phyloP scores from a whole-genome alignment of 495 filamentous ascomycete genomes.

The Letharia lupina region DNA sequence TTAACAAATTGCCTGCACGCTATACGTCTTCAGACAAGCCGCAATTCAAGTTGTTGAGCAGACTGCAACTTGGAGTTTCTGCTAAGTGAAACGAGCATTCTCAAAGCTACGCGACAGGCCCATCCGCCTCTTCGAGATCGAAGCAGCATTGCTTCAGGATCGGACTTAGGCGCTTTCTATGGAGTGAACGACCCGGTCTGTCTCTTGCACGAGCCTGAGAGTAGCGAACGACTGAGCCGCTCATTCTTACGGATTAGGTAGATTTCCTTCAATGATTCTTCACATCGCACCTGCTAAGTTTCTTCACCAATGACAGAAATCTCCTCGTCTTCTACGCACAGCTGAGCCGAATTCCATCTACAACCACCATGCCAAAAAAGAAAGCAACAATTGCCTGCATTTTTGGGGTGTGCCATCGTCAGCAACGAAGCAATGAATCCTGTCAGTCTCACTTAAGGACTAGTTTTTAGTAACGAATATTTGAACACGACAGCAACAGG shows the following conservation, averaged over 20 bases:
- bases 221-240: background rate
- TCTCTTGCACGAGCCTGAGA: background rate
- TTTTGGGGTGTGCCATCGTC: too few relatives aligned
- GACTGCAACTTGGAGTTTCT: background rate
- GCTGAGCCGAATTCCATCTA: background rate
- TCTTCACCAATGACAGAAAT: background rate
- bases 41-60: background rate
- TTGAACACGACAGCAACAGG: background rate
- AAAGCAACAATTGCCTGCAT: background rate
- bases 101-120: too few relatives aligned
- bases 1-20: background rate
- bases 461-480: too few relatives aligned
- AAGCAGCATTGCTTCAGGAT: background rate
- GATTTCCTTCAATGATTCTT: background rate
- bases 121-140: background rate
- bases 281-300: background rate
- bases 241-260: background rate
- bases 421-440: too few relatives aligned
- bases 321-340: too few relatives aligned
- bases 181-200: background rate
- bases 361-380: background rate
- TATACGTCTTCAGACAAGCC: background rate
- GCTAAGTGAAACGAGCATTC: background rate
- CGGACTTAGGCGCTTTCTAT: background rate
- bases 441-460: too few relatives aligned